Conservation (phyloP, 495 filamentous ascomycete species). For the Penicillium dipodomyicola region DNA sequence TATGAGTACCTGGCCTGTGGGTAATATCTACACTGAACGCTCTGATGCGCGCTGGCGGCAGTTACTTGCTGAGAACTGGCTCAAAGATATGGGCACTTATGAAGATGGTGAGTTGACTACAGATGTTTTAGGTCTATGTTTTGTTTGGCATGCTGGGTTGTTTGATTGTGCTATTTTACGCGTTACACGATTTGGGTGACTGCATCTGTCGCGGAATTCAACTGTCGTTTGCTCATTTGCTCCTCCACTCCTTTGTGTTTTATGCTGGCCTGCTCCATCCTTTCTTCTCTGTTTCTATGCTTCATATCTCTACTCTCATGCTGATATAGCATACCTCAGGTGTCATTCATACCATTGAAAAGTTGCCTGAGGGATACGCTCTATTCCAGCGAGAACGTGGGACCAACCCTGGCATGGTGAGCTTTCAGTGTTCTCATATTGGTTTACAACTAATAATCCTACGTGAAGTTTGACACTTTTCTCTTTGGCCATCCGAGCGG, state of each 20-base stretch:
- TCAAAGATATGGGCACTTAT: slow-evolving; percentile 31
- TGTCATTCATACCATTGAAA: slow-evolving; percentile 49
- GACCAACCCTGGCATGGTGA: slow-evolving; percentile 37
- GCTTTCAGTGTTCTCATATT: slow-evolving; percentile 11
- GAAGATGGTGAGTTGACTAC: slow-evolving; percentile 31
- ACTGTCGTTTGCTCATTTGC: background rate
- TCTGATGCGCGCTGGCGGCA: slow-evolving; percentile 30
- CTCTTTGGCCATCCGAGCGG: slow-evolving; percentile 57
- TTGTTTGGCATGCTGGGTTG: background rate
- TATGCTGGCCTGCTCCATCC: background rate
- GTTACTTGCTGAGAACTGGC: slow-evolving; percentile 40
- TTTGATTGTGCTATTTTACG: background rate
- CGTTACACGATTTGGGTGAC: background rate
- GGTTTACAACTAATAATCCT: slow-evolving; percentile 5
- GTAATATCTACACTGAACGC: slow-evolving; percentile 12
- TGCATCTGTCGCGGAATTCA: background rate
- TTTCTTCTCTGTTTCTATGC: background rate
- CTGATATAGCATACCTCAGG: slow-evolving; percentile 29
- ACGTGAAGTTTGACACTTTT: slow-evolving; percentile 46
- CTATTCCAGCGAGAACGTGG: slow-evolving; percentile 46
- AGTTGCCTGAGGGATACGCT: slow-evolving; percentile 55
- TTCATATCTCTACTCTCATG: background rate
- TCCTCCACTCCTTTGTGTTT: background rate
- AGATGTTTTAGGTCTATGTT: slow-evolving; percentile 7
- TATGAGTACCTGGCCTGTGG: slow-evolving; percentile 31